Base-by-base conservation (phyloP, 2,329 filamentous ascomycete genomes). In the Shiraia bambusicola region DNA sequence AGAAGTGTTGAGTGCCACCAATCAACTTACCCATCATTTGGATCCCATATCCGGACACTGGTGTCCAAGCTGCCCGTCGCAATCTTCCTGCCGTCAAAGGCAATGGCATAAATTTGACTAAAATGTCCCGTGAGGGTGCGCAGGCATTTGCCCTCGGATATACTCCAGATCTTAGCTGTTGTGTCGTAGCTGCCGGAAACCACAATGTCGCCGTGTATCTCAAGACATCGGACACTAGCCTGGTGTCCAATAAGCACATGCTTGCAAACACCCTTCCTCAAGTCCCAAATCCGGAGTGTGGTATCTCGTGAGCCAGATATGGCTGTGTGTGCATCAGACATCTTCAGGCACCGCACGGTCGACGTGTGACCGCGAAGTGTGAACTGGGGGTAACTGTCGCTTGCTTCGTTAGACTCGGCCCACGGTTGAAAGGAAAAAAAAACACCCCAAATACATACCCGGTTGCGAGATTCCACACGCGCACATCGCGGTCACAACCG, bases 111-210 rank as follows among this genome's bases (percentile, higher is more conserved):
- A 44, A 98, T 98, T 66, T 98, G 93, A 65, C 92, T 97, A 71
- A 96, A 98, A 70, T 98, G 93, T 0, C 93, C 93, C 31, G 86
- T 84, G 28, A 98, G 77, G 0, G 90, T 96, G 54, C 92, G 85
- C 40, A 97, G 74, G 67, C 93, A 98, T 49, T 89, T 84, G 22
- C 93, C 93, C 70, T 96, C 88, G 2, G 89, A 95, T 37, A 98
- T 97, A 68, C 88, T 96, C 93, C 93, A 98, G 42, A 98, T 92
- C 58, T 90, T 86, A 15, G 93, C 93, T 15, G 89, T 96, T 6
- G 93, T 96, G 67, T 98, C 93, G 70, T 98, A 98, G 69, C 90
- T 95, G 42, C 93, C 93, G 22, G 91, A 96, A n/a, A 98, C 93
- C 28, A 97, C 88, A 52, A 95, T 83, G 70, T 98, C 92, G 40